A percentile compares a stretch with the other conserved stretches of the same genome.
Conservation (phyloP, 768 basidiomycete genomes). For the Phallus indusiatus region DNA sequence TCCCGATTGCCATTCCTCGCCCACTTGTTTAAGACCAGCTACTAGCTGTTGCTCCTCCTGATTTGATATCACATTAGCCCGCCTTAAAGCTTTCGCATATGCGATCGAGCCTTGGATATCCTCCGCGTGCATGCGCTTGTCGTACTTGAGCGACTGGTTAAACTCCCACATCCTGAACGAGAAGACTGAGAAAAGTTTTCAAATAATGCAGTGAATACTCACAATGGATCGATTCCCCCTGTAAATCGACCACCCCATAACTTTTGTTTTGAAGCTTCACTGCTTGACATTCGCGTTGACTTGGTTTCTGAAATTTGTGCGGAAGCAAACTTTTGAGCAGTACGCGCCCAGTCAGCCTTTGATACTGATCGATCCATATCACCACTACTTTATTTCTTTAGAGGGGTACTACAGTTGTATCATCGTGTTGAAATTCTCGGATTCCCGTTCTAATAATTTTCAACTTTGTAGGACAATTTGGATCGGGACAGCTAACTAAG, state of each 20-base stretch:
- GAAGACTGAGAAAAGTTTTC: neutral
- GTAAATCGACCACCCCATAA: constrained; percentile 88
- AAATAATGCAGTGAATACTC: constrained; percentile 19
- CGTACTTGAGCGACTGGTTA: constrained; percentile 93
- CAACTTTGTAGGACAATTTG: constrained; percentile 48
- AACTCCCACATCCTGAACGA: constrained; percentile 87
- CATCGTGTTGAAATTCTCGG: constrained; percentile 44
- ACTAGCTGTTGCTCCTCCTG: constrained; percentile 69
- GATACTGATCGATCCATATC: neutral
- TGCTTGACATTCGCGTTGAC: constrained; percentile 20
- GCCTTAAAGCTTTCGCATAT: constrained; percentile 79
- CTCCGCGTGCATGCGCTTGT: constrained; percentile 85
- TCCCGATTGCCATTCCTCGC: constrained; percentile 77
- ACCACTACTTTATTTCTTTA: neutral
- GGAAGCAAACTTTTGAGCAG: neutral
- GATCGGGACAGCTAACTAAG: constrained; percentile 59
- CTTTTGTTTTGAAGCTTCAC: constrained; percentile 53
- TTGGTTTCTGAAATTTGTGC: neutral
- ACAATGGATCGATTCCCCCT: constrained; percentile 84
- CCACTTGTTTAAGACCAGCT: constrained; percentile 65
- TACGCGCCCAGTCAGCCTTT: neutral
- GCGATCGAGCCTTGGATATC: constrained; percentile 95
- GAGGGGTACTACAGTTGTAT: constrained; percentile 41
- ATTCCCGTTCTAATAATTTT: constrained; percentile 40
- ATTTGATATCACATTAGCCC: constrained; percentile 69